Percentiles rank a stretch among this genome's conserved stretches.
phyloP scores from a whole-genome alignment of 192 early-diverging fungal genomes.

The Spizellomyces sp. region DNA sequence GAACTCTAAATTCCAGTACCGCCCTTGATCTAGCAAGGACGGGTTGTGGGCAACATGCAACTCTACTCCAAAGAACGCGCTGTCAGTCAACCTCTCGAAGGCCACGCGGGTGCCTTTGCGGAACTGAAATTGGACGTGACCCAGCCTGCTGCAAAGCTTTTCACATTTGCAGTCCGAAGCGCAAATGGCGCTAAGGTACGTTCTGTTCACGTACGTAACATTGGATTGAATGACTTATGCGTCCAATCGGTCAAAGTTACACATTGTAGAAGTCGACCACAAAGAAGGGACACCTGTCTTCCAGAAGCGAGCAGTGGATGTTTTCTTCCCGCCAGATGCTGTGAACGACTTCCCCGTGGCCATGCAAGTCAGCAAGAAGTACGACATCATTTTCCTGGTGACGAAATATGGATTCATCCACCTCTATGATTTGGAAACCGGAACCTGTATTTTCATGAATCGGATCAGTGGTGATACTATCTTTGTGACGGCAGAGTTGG shows the following conservation, averaged over 20 bases:
- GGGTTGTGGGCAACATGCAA: slow-evolving; percentile 96
- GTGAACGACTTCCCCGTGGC: slow-evolving; percentile 93
- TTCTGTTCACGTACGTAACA: background rate
- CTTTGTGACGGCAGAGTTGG: slow-evolving; percentile 93
- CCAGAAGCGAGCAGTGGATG: slow-evolving; percentile 87
- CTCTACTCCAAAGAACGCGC: slow-evolving; percentile 91
- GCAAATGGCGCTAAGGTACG: slow-evolving; percentile 61
- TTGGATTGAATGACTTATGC: no score
- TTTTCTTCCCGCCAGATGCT: slow-evolving; percentile 97
- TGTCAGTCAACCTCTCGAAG: slow-evolving; percentile 93
- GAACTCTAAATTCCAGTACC: background rate
- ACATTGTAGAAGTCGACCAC: slow-evolving; percentile 96
- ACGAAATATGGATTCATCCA: slow-evolving; percentile 99
- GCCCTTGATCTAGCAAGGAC: slow-evolving; percentile 55
- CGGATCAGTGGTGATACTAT: slow-evolving; percentile 97
- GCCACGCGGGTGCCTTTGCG: slow-evolving; percentile 95
- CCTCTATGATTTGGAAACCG: slow-evolving; percentile 94
- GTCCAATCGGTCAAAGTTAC: slow-evolving; percentile 57
- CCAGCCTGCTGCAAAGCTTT: slow-evolving; percentile 82
- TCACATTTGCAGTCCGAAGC: slow-evolving; percentile 88
- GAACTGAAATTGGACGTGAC: slow-evolving; percentile 81
- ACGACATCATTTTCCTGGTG: slow-evolving; percentile 91
- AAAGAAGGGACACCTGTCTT: slow-evolving; percentile 88
- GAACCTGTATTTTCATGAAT: slow-evolving; percentile 95
- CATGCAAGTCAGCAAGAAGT: slow-evolving; percentile 94